A percentile compares a stretch with the other conserved stretches of the same genome.
Evolutionary conservation across 2,329 filamentous ascomycete genomes (phyloP).

Genomic region (Truncatella angustata): DNA sequence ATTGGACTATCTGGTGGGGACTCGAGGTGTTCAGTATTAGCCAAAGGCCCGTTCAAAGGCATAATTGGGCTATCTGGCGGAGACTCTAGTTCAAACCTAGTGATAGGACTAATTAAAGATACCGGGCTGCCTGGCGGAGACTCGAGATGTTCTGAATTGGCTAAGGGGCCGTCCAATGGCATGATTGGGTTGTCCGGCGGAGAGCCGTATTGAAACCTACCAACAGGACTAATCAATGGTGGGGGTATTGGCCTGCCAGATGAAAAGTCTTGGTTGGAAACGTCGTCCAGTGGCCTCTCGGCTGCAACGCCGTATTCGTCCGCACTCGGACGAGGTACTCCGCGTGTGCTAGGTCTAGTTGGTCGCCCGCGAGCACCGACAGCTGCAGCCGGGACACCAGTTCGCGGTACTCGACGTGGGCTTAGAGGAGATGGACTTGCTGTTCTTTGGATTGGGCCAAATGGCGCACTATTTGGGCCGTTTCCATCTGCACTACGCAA

Average conservation of each 20-base stretch:
- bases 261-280: conserved; percentile 14
- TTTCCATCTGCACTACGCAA: not conserved
- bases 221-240: too few species aligned
- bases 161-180: not conserved
- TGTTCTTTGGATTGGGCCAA: conserved; percentile 8
- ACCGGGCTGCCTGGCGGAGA: too few species aligned
- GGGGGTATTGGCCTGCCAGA: conserved; percentile 4
- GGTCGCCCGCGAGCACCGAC: conserved; percentile 16
- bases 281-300: not conserved
- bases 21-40: too few species aligned
- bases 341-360: conserved; percentile 1
- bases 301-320: not conserved
- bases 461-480: conserved; percentile 7
- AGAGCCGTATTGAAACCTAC: conserved; percentile 19
- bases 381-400: conserved; percentile 17
- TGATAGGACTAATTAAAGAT: too few species aligned
- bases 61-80: not conserved
- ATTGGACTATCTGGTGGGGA: conserved; percentile 6
- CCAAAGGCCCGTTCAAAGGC: not conserved
- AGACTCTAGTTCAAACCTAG: conserved; percentile 20
- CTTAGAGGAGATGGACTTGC: not conserved
- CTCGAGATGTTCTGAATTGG: not conserved
- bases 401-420: conserved; percentile 12
- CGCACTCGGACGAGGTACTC: not conserved
- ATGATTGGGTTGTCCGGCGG: conserved; percentile 2